A percentile compares a stretch with the other conserved stretches of the same genome.
phyloP scores from a whole-genome alignment of 306 rosid genomes.

The Fagus sylvatica region DNA sequence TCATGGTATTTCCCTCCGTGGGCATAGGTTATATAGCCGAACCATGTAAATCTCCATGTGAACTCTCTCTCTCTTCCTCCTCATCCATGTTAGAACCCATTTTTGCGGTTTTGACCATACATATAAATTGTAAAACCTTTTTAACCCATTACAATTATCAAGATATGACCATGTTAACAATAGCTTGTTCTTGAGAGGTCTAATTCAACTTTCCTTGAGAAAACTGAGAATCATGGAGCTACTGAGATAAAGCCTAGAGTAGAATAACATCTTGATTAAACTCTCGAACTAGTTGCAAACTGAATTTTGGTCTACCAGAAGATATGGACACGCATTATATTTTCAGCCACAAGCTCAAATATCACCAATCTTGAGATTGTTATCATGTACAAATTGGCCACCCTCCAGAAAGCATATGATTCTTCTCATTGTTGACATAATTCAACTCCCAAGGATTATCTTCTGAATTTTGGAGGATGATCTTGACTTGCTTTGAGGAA shows the following conservation, averaged over 20 bases:
- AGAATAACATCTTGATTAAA: not conserved
- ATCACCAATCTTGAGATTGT: constrained; percentile 4
- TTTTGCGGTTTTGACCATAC: too few relatives aligned
- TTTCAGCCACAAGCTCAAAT: constrained; percentile 14
- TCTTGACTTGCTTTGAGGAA: not conserved
- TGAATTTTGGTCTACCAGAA: not conserved
- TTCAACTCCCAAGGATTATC: not conserved
- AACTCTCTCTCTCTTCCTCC: too few relatives aligned
- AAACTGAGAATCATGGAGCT: not conserved
- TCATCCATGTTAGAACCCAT: too few relatives aligned
- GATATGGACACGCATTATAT: constrained; percentile 9
- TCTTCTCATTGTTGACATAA: not conserved
- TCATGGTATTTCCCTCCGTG: too few relatives aligned
- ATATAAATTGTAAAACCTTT: too few relatives aligned
- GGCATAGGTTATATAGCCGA: too few relatives aligned
- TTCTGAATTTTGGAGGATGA: constrained; percentile 6
- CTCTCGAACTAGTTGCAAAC: not conserved
- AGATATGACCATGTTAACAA: too few relatives aligned
- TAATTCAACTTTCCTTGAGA: not conserved
- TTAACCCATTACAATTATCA: too few relatives aligned
- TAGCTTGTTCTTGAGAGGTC: too few relatives aligned
- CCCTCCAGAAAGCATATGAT: not conserved
- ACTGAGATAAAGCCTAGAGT: not conserved
- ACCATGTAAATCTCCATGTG: too few relatives aligned
- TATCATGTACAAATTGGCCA: not conserved